Evolutionary conservation across 1,284 basidiomycete genomes (phyloP).

Genomic region (Leccinum huronense): DNA sequence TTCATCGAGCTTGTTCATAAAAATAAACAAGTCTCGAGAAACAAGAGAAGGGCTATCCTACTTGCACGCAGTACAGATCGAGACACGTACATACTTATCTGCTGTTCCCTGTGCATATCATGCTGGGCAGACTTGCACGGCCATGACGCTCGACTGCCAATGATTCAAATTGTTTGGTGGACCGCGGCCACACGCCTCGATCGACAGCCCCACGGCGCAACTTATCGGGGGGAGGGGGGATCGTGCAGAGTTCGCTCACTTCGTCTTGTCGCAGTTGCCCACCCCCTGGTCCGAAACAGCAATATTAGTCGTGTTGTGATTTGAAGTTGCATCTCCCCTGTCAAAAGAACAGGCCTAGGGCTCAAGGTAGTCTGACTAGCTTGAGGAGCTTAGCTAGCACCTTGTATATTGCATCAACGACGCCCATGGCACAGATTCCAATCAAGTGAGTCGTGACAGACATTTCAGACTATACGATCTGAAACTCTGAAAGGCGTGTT

Average conservation of each 20-base stretch:
- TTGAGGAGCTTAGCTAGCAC: neutral
- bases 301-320: no score
- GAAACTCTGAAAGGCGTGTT: neutral
- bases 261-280: no score
- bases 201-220: no score
- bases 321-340: neutral
- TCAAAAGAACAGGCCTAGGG: neutral
- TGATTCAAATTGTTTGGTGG: no score
- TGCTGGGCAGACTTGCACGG: no score
- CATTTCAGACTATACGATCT: neutral
- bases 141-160: no score
- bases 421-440: no score
- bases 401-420: neutral
- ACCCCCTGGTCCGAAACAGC: no score
- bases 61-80: neutral
- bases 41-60: neutral
- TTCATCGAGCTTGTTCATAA: slow-evolving; percentile 26
- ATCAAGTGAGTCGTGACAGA: neutral
- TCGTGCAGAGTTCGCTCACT: no score
- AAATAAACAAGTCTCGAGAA: slow-evolving; percentile 10
- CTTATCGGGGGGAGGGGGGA: no score
- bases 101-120: neutral
- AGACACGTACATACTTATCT: neutral
- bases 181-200: no score
- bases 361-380: neutral